Percentiles rank a stretch among this genome's conserved stretches.
Conservation (phyloP, 345 rosid species). For the Eucalyptus brandiana region DNA sequence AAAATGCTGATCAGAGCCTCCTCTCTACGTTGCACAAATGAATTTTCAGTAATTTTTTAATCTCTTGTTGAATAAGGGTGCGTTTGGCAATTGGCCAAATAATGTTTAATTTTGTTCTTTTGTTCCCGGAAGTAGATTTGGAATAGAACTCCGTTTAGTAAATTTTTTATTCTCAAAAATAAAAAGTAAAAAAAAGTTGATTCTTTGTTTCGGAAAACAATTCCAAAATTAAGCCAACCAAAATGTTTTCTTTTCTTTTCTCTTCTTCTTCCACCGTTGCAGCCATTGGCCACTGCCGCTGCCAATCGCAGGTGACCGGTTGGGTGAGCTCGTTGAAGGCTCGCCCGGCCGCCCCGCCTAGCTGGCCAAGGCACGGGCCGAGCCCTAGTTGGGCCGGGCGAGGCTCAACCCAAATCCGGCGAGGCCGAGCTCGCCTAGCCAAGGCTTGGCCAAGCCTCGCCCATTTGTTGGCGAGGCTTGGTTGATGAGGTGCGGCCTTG, state of each 20-base stretch:
- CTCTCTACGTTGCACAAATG: no score
- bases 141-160: accelerated
- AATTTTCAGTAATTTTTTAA: not conserved
- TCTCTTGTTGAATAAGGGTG: not conserved
- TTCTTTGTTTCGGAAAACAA: no score
- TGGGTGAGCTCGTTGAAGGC: no score
- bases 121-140: accelerated
- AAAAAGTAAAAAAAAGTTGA: no score
- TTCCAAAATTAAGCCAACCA: no score
- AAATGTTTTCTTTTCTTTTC: no score
- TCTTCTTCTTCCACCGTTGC: no score
- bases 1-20: not conserved
- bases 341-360: accelerated
- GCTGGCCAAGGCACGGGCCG: accelerated
- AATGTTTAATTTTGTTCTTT: accelerated
- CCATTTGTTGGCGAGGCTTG: accelerated
- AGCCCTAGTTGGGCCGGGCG: no score
- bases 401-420: accelerated
- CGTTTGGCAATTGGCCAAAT: accelerated
- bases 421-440: no score
- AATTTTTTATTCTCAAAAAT: accelerated
- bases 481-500: no score
- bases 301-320: accelerated
- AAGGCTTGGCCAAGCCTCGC: accelerated
- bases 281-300: accelerated